Base-by-base conservation (phyloP, 306 rosid species). In the Castanospermum australe region DNA sequence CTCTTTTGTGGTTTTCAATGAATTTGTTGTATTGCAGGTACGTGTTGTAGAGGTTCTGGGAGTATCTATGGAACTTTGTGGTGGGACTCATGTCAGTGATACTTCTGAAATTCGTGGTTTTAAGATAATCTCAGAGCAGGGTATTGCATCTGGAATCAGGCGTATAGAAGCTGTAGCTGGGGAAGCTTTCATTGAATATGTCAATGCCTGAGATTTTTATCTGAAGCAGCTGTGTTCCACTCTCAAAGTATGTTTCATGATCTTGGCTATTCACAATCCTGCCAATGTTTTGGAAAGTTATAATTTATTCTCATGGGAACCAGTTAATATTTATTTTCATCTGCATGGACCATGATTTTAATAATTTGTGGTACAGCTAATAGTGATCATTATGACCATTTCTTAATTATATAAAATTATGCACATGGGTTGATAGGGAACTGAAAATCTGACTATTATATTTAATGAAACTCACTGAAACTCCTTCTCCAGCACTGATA, bases 111-210 rank as follows among this genome's bases (percentile, higher is more conserved):
- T 95, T 67, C 97, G 98, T 50, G 98, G 97, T 67, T 92, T 95
- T 88, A 92, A 89, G 81, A 84, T 95, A 86, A 90, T 95, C 25
- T 89, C 97, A 61, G 99, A 95, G 86, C 98, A 91, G 84, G 99
- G 98, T 33, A 85, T 95, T 64, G 99, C 99, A 76, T 92, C 98
- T 82, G 98, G 99, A 65, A 78, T 95, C 76, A 86, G 99, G 75
- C 94, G 98, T 52, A 95, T 95, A 64, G 99, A 95, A 87, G 96
- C 99, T 18, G 97, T 95, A 66, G 98, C 99, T 25, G 99, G 99
- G 77, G 99, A 92, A 65, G 93, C 98, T 60, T 94, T 88, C 79
- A 86, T 94, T 72, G 97, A 94, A 76, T 92, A 94, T 67, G 91
- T 91, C 78, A 89, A 85, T 86, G 84, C 87, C 75, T 88, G 99